Evolutionary conservation across 2,329 filamentous ascomycete species (phyloP), one percentile per base, ranked within the genome.

Genomic region (Pseudogymnoascus sp.): DNA sequence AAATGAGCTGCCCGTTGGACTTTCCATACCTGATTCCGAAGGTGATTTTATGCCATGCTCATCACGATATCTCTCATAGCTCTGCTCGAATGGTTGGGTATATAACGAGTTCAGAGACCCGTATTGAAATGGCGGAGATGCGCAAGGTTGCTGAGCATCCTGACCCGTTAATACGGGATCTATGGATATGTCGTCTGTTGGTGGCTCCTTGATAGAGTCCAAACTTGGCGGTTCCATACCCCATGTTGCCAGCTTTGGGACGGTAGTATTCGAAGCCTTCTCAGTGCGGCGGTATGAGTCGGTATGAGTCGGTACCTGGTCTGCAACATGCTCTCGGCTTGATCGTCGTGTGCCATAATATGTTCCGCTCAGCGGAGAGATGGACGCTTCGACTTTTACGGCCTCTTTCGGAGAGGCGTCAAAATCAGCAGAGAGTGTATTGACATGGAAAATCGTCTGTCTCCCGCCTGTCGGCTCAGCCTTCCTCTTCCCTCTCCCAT

Each of bases 401-500:
- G 36, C 28, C 28, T 59, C 28, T 46, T 49, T 46, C 16, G 60
- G 23, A 12, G 60, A 8, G 8, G 21, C 38, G 8, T 7, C 60
- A 11, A 36, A 36, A 46, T 36, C 23, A 23, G 40, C 31, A 16
- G 60, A 49, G 37, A 53, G 21, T 36, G 38, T 59, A 36, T 40
- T 37, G 21, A 49, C 60, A 59, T 49, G 43, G 16, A 56, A 56
- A 21, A 56, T 56, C n/a, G 49, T 34, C 16, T 56, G 49, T 18
- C 16, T 36, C 8, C 28, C 59, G 28, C 14, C 62, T 31, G 56
- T 36, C 11, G 75, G 66, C 67, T 79, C 76, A 61, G 76, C 76
- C 65, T 81, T 82, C 74, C 83, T 85, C 72, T 84, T 88, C 60
- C 82, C 81, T 63, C 89, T 83, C 3, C 89, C 89, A 65, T 88